Base-by-base conservation (phyloP, 768 basidiomycete species). In the Boletus barrowsii region DNA sequence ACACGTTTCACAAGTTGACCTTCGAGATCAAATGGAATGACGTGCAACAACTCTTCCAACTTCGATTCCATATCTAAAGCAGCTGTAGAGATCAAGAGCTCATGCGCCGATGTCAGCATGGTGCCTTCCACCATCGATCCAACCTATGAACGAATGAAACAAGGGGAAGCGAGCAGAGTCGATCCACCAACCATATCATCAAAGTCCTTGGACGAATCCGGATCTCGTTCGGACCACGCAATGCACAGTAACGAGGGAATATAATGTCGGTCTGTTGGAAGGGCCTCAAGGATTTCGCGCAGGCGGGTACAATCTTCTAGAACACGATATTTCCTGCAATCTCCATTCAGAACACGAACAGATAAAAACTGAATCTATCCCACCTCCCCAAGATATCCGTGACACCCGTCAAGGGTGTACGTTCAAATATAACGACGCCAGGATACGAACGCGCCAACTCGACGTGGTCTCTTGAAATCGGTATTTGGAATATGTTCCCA, bases 401-500 rank as follows among this genome's bases (percentile, higher is more conserved):
- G 2, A 83, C 69, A n/a, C 76, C 82, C 42, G 80, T 81, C 42
- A 87, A 51, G 0, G 89, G 84, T 2, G 86, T 86, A 45, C 84
- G 82, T 64, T 92, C 89, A 51, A 92, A 87, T n/a, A 90, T 69
- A 53, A 90, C 77, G 22, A 90, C 55, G 0, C 88, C 88, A 18
- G 89, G 88, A 36, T 75, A 82, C 11, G 32, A 57, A 18, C 8
- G 42, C 3, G 20, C 42, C 41, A 36, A 18, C 7, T 75, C 73
- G 7, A n/a, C 36, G 32, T 41, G 44, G 11, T 49, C 44, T n/a
- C 46, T 43, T 7, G 63, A 51, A 32, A 64, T 9, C 0, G 86
- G 83, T 45, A 90, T 83, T 15, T 83, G 78, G 65, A 88, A 88
- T 5, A 86, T 70, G 7, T 66, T 67, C 54, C 85, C 86, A 15